Evolutionary conservation across 2,329 filamentous ascomycete genomes (phyloP).

Genomic region (Elsinoe arachidis): DNA sequence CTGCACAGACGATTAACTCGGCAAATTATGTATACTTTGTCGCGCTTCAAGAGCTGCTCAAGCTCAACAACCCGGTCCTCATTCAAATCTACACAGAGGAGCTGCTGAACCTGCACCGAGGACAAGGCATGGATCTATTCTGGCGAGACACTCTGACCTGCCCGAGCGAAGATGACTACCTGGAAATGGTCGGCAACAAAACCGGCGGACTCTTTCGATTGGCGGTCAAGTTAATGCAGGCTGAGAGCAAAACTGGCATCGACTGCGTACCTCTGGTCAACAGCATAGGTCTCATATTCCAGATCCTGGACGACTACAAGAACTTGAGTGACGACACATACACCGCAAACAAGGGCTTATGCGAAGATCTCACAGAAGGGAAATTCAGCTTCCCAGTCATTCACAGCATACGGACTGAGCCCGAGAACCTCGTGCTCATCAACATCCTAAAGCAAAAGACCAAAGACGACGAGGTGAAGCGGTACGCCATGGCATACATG

Average conservation of each 20-base stretch:
- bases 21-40: slow-evolving; percentile 85
- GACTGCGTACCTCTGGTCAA: slow-evolving; percentile 81
- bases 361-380: slow-evolving; percentile 90
- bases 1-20: slow-evolving; percentile 81
- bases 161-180: slow-evolving; percentile 78
- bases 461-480: slow-evolving; percentile 75
- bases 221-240: slow-evolving; percentile 81
- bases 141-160: slow-evolving; percentile 81
- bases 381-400: slow-evolving; percentile 97
- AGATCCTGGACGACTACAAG: slow-evolving; percentile 89
- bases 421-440: slow-evolving; percentile 66
- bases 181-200: slow-evolving; percentile 92
- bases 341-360: slow-evolving; percentile 81
- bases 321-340: slow-evolving; percentile 62
- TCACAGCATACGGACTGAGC: slow-evolving; percentile 76
- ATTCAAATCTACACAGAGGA: slow-evolving; percentile 72
- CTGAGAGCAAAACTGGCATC: slow-evolving; percentile 47
- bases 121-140: slow-evolving; percentile 85
- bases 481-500: slow-evolving; percentile 87
- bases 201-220: slow-evolving; percentile 80
- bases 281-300: slow-evolving; percentile 75
- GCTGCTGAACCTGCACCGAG: slow-evolving; percentile 73
- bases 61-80: slow-evolving; percentile 57
- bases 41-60: slow-evolving; percentile 65
- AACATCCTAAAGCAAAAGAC: slow-evolving; percentile 92